Percentiles rank a stretch among this genome's conserved stretches.
phyloP scores from a whole-genome alignment of 208 protist genomes.

The Leishmania gerbilli region DNA sequence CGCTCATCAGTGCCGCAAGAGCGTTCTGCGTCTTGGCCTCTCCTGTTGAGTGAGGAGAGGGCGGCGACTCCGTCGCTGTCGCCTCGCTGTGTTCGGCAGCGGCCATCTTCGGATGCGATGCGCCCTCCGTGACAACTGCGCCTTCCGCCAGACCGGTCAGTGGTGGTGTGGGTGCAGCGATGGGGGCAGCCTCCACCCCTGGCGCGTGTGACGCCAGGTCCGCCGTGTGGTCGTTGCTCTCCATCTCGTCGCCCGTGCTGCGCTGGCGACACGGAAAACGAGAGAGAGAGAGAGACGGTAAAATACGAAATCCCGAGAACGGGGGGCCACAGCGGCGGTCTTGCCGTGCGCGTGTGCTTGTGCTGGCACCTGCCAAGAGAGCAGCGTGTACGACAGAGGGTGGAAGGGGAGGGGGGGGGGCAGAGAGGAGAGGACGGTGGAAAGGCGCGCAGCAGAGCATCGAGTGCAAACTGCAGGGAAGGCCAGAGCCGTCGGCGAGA shows the following conservation, averaged over 20 bases:
- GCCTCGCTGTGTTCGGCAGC: background rate
- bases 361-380: background rate
- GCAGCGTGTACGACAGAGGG: background rate
- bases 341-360: background rate
- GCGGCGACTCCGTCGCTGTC: background rate
- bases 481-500: background rate
- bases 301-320: too few relatives aligned
- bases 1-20: constrained; percentile 16
- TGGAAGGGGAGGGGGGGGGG: background rate
- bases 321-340: too few relatives aligned
- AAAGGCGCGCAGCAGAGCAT: background rate
- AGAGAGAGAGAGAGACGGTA: background rate
- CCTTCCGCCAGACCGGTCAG: background rate
- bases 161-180: background rate
- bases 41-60: background rate
- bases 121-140: background rate
- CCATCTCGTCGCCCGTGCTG: background rate
- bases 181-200: background rate
- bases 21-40: constrained; percentile 12
- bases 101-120: background rate
- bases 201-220: background rate
- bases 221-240: background rate
- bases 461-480: background rate
- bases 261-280: background rate
- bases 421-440: background rate